Evolutionary conservation across 2,329 filamentous ascomycete genomes (phyloP).

Genomic region (Nannizzia gypsea): DNA sequence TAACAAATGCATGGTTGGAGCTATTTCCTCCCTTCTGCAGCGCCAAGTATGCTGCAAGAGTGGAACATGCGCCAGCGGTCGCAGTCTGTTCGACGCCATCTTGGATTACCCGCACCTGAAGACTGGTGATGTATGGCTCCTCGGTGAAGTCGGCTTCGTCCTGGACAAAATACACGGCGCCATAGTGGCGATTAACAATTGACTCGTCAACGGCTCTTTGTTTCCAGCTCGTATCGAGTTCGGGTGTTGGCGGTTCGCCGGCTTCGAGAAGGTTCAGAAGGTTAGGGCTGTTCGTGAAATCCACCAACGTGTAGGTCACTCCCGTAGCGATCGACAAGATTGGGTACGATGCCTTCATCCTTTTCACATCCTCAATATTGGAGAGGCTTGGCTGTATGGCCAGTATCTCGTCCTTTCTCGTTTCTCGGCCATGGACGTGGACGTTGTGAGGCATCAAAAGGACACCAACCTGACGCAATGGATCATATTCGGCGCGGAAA

Average conservation of each 20-base stretch:
- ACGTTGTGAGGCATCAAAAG: conserved; percentile 57
- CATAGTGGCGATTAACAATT: conserved; percentile 16
- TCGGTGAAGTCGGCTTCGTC: conserved; percentile 17
- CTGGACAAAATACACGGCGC: conserved; percentile 24
- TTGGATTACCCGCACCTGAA: conserved; percentile 24
- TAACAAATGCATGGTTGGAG: conserved; percentile 25
- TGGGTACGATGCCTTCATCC: conserved; percentile 31
- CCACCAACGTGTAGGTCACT: conserved; percentile 43
- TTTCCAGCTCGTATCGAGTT: conserved; percentile 23
- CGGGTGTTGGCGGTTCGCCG: conserved; percentile 18
- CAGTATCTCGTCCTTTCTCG: conserved; percentile 21
- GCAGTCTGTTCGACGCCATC: conserved; percentile 37
- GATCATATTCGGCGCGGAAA: conserved; percentile 33
- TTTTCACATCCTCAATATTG: conserved; percentile 18
- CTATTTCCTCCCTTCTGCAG: conserved; percentile 29
- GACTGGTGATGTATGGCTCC: conserved; percentile 21
- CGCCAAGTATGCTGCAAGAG: conserved; percentile 35
- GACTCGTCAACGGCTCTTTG: background rate
- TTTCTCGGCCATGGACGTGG: conserved; percentile 43
- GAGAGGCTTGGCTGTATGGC: conserved; percentile 19
- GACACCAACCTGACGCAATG: conserved; percentile 37
- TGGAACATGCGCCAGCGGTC: conserved; percentile 41
- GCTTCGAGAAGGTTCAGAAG: conserved; percentile 17
- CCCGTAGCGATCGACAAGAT: conserved; percentile 57
- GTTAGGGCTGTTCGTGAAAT: conserved; percentile 20